Base-by-base conservation (phyloP, 2,329 filamentous ascomycete species). In the Cryoendolithus antarcticus region DNA sequence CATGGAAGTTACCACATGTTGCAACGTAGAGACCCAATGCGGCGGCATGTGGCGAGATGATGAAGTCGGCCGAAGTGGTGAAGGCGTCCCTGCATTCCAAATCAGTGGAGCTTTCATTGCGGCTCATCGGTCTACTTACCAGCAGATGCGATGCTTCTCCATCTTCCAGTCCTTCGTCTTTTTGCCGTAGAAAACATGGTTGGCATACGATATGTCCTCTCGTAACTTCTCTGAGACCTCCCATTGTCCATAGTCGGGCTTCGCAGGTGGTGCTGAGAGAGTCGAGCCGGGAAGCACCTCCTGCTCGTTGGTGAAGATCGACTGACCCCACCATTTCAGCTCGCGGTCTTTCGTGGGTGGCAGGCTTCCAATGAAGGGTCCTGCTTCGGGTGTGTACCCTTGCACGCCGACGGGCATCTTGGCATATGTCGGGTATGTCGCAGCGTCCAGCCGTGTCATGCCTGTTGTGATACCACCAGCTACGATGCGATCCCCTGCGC, bases 81-180 rank as follows among this genome's bases (percentile, higher is more conserved):
- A 80, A 73, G 7, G 75, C 77, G 46, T 81, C 77, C 77, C 77
- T 80, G 39, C 4, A 32, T 5, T 19, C 4, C 9, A 10, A 10
- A 35, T 44, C n/a, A 45, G 37, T 15, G 30, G 3, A 4, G 6
- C 3, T 15, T 27, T 24, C 13, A 11, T 7, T 13, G 12, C 3
- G 15, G 15, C 15, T 19, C 15, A 19, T 27, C 7, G 7, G 30
- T 36, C n/a, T 4, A 60, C 70, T 56, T 56, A 80, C 77, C 77
- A 82, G 67, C 77, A 81, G 42, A 81, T 74, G 4, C 77, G 68
- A 51, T 78, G 70, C 51, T 77, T 73, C 40, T 70, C 69, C 57
- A 77, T 69, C 45, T 72, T 68, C 74, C 72, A 79, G 32, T 59
- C 53, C 9, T 63, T 65, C 27, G 70, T 69, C 12, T 70, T 69